These are phyloP conservation scores for Claviceps purpurea DNA, from an alignment of 2,329 filamentous ascomycete genomes.

Conservation along the genomic window DNA sequence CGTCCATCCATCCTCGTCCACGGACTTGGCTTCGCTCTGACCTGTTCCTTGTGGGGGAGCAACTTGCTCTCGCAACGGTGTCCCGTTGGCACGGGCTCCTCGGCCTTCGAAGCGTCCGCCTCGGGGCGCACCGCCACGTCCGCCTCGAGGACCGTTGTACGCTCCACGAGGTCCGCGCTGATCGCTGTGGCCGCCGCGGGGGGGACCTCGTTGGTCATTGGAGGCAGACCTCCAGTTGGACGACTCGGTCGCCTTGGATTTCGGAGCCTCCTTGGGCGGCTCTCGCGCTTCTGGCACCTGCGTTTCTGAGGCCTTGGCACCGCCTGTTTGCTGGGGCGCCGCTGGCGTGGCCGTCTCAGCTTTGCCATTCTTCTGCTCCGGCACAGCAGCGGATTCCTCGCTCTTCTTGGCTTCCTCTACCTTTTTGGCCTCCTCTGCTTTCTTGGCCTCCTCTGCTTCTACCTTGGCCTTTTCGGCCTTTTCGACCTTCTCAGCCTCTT, in stretches of 20 bases:
- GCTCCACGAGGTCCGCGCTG: conserved; percentile 32
- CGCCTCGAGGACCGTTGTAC: conserved; percentile 26
- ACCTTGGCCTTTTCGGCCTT: conserved; percentile 25
- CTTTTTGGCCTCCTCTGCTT: conserved; percentile 16
- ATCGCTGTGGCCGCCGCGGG: conserved; percentile 18
- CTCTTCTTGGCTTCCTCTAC: conserved; percentile 20
- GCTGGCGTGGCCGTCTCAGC: conserved; percentile 1
- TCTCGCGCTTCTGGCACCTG: conserved; percentile 27
- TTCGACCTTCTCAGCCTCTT: conserved; percentile 21
- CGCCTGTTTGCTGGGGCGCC: conserved; percentile 32
- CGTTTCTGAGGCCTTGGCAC: conserved; percentile 25
- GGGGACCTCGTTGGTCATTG: conserved; percentile 25
- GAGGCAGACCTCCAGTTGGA: conserved; percentile 47
- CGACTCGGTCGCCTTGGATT: conserved; percentile 43
- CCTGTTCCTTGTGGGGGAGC: conserved; percentile 17
- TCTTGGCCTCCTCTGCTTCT: conserved; percentile 21
- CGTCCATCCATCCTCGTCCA: conserved; percentile 52
- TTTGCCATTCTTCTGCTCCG: conserved; percentile 19
- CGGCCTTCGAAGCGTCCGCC: conserved; percentile 32
- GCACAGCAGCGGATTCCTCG: conserved; percentile 18
- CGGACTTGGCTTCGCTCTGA: conserved; percentile 18
- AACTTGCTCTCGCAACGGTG: conserved; percentile 22
- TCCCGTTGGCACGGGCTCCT: conserved; percentile 33
- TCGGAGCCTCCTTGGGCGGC: conserved; percentile 31
- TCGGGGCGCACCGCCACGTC: conserved; percentile 19